These are phyloP conservation scores for Solanum okadae DNA, from an alignment of 257 asterid species.

Conservation along the genomic window DNA sequence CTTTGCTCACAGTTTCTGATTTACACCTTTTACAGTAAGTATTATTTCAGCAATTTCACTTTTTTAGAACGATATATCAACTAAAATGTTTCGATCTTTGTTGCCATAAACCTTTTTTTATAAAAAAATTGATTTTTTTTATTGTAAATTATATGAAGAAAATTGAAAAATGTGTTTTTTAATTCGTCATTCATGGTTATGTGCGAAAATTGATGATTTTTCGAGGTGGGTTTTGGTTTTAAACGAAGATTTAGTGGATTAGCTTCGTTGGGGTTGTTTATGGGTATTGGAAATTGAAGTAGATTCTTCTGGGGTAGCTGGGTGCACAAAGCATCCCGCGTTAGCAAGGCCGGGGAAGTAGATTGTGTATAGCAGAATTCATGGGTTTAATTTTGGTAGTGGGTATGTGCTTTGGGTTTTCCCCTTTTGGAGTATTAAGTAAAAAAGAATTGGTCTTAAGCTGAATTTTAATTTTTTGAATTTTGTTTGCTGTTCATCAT, in stretches of 20 bases:
- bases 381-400: not conserved
- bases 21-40: not conserved
- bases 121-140: not conserved
- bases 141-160: not conserved
- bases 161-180: not conserved
- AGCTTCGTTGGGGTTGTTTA: not conserved
- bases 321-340: not conserved
- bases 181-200: not conserved
- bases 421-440: not conserved
- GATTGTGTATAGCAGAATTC: not conserved
- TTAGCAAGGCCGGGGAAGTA: not conserved
- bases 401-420: not conserved
- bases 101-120: not conserved
- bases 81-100: not conserved
- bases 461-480: not conserved
- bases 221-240: not conserved
- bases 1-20: conserved; percentile 4
- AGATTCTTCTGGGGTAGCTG: not conserved
- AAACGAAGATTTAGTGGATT: not conserved
- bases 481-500: not conserved
- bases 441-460: not conserved
- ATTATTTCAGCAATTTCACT: not conserved
- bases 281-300: not conserved
- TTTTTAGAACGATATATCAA: not conserved
- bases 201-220: not conserved